A percentile compares a stretch with the other conserved stretches of the same genome.
These are phyloP conservation scores for Pleurozium schreberi DNA, from an alignment of 225 moss, liverwort and hornwort genomes.

Conservation along the genomic window DNA sequence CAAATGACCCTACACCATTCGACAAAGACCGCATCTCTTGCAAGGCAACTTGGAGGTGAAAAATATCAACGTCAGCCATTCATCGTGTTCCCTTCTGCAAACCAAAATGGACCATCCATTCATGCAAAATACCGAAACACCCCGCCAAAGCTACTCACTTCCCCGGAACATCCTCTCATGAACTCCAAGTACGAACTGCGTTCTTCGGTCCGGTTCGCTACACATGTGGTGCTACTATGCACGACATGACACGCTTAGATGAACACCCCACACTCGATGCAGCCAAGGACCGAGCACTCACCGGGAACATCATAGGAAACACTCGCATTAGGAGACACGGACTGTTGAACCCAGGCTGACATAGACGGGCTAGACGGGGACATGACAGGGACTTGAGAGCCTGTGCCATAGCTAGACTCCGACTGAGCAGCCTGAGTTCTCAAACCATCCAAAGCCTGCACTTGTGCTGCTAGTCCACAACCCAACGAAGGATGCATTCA, in stretches of 20 bases:
- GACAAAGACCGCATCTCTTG: background rate
- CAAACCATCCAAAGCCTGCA: constrained; percentile 47
- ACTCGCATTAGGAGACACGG: constrained; percentile 30
- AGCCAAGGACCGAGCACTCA: constrained; percentile 20
- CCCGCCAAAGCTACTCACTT: background rate
- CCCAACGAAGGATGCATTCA: constrained; percentile 1
- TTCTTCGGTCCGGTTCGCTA: background rate
- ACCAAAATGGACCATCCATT: background rate
- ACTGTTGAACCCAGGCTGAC: constrained; percentile 48
- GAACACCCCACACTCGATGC: background rate
- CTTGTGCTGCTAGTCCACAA: constrained; percentile 29
- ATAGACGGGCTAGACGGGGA: constrained; percentile 29
- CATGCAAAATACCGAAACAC: background rate
- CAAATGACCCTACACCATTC: background rate
- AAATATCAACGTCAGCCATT: background rate
- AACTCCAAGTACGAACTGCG: background rate
- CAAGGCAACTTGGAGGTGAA: too few species aligned
- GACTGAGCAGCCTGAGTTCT: constrained; percentile 57
- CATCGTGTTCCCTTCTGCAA: background rate
- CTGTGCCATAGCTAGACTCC: constrained; percentile 46
- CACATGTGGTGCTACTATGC: background rate
- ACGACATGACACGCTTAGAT: background rate
- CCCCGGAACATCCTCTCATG: background rate
- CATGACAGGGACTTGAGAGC: constrained; percentile 2
- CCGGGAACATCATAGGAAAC: constrained; percentile 16